Percentiles rank a stretch among this genome's conserved stretches.
These are phyloP conservation scores for Primulina eburnea DNA, from an alignment of 257 asterid species.

Conservation along the genomic window DNA sequence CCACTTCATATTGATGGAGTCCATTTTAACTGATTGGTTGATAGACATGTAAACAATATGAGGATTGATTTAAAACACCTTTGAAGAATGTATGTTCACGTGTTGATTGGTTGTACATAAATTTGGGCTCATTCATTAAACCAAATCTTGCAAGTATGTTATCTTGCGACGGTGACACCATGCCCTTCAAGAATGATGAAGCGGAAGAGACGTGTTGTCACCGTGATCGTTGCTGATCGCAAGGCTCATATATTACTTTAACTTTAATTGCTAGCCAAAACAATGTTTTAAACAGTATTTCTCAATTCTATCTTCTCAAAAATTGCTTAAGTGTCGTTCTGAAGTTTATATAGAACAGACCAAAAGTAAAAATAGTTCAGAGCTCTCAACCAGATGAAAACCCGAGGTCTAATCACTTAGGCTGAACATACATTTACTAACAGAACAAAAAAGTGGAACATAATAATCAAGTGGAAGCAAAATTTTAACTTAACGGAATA, in stretches of 20 bases:
- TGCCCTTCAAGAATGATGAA: neutral
- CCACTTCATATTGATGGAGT: neutral
- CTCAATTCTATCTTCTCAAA: no score
- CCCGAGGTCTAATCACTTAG: neutral
- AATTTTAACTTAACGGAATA: no score
- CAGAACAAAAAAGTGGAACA: neutral
- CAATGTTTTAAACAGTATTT: no score
- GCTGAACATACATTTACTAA: neutral
- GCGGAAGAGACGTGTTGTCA: neutral
- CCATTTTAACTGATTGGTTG: neutral
- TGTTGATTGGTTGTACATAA: neutral
- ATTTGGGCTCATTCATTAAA: neutral
- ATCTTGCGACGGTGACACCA: neutral
- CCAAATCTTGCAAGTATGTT: neutral
- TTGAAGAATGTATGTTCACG: no score
- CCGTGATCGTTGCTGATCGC: neutral
- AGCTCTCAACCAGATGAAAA: neutral
- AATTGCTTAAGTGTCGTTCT: neutral
- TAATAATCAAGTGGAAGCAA: neutral
- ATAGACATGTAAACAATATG: neutral
- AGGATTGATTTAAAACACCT: neutral
- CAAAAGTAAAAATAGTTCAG: no score
- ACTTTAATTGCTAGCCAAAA: no score
- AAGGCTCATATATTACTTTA: no score
- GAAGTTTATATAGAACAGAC: no score